These are phyloP conservation scores for Aechmea fasciata DNA, from an alignment of 176 grass and related monocot species.

Conservation along the genomic window DNA sequence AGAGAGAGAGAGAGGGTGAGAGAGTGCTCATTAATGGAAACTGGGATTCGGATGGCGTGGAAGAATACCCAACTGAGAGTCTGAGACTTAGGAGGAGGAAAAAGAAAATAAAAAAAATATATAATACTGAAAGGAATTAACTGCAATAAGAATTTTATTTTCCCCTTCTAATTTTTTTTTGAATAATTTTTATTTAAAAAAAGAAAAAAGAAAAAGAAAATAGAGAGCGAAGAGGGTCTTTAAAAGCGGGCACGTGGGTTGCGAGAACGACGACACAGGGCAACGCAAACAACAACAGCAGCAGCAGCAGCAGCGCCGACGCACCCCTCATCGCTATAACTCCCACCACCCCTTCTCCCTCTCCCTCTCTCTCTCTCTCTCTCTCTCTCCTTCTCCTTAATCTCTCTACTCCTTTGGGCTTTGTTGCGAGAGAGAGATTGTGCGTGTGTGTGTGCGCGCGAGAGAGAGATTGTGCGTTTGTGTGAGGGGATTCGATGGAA, in stretches of 20 bases:
- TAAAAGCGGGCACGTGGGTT: conserved; percentile 40
- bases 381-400: conserved; percentile 31
- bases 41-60: background rate
- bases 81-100: too few relatives aligned
- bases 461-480: background rate
- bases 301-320: background rate
- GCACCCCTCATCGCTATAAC: conserved; percentile 22
- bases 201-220: too few relatives aligned
- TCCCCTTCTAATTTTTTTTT: background rate
- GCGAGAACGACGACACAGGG: conserved; percentile 30
- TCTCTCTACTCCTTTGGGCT: conserved; percentile 11
- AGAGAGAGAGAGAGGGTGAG: background rate
- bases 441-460: background rate
- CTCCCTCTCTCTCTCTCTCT: conserved; percentile 27
- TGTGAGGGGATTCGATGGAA: background rate
- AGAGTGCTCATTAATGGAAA: background rate
- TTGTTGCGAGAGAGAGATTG: background rate
- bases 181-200: background rate
- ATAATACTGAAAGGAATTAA: background rate
- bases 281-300: background rate
- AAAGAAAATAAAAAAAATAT: background rate
- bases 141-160: too few relatives aligned
- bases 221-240: conserved; percentile 5
- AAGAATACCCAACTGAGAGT: background rate
- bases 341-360: too few relatives aligned